Percentiles rank a stretch among this genome's conserved stretches.
These are phyloP conservation scores for Botrytis tulipae DNA, from an alignment of 2,329 filamentous ascomycete genomes.

Conservation along the genomic window DNA sequence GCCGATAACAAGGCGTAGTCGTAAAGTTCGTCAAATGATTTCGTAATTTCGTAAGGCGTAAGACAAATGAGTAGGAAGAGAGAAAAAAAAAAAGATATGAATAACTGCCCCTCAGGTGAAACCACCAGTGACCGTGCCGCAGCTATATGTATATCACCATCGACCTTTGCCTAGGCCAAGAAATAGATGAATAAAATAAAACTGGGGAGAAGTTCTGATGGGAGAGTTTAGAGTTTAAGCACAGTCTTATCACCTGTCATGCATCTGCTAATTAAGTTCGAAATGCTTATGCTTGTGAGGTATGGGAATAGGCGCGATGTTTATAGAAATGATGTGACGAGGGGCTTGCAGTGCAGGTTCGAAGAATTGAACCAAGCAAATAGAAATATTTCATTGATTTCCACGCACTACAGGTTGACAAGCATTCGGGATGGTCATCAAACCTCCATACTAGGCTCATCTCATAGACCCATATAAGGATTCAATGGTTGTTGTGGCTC, in stretches of 20 bases:
- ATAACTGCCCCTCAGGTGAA: neutral
- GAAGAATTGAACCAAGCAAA: neutral
- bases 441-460: slow-evolving; percentile 2
- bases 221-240: slow-evolving; percentile 10
- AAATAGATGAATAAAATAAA: slow-evolving; percentile 1
- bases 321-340: slow-evolving; percentile 18
- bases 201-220: neutral
- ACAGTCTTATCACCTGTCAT: slow-evolving; percentile 10
- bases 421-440: slow-evolving; percentile 12
- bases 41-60: slow-evolving; percentile 16
- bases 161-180: neutral
- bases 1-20: neutral
- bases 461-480: slow-evolving; percentile 18
- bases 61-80: neutral
- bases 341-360: slow-evolving; percentile 4
- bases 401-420: slow-evolving; percentile 3
- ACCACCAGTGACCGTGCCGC: slow-evolving; percentile 4
- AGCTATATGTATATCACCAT: slow-evolving; percentile 13
- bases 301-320: slow-evolving; percentile 20
- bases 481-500: slow-evolving; percentile 13
- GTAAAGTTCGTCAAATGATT: slow-evolving; percentile 2
- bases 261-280: neutral
- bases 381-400: neutral
- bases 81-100: neutral
- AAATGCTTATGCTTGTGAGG: neutral